Conservation (phyloP, 2,329 filamentous ascomycete species). For the Rhynchosporium graminicola region DNA sequence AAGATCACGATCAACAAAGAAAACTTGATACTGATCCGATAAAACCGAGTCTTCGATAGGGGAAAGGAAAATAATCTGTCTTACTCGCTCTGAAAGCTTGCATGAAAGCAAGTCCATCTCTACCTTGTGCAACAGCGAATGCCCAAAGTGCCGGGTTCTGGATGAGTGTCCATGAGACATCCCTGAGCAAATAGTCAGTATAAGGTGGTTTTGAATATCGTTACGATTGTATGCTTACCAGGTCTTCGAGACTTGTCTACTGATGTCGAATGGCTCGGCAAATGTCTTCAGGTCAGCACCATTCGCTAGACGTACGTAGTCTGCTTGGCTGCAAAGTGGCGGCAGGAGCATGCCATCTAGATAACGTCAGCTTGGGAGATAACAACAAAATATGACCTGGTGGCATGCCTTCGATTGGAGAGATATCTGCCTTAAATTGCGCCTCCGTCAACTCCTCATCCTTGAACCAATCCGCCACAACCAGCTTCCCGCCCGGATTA, state of each 20-base stretch:
- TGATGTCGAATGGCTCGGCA: slow-evolving; percentile 56
- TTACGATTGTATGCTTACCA: slow-evolving; percentile 47
- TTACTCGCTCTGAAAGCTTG: slow-evolving; percentile 56
- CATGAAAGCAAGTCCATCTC: slow-evolving; percentile 61
- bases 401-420: slow-evolving; percentile 55
- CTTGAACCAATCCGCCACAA: slow-evolving; percentile 64
- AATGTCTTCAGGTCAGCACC: slow-evolving; percentile 50
- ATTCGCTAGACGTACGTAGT: slow-evolving; percentile 53
- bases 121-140: slow-evolving; percentile 59
- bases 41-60: too few relatives aligned
- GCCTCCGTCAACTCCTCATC: slow-evolving; percentile 48
- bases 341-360: slow-evolving; percentile 62
- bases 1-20: too few relatives aligned
- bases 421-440: slow-evolving; percentile 53
- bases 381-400: background rate
- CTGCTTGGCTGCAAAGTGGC: slow-evolving; percentile 54
- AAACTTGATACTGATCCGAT: too few relatives aligned
- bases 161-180: slow-evolving; percentile 62
- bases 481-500: slow-evolving; percentile 52
- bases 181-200: slow-evolving; percentile 45
- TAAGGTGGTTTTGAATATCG: background rate
- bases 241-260: slow-evolving; percentile 57
- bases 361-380: background rate
- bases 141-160: slow-evolving; percentile 62
- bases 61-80: too few relatives aligned